These are phyloP conservation scores for Pseudogymnoascus sp. DNA, from an alignment of 2,329 filamentous ascomycete species.

Conservation along the genomic window DNA sequence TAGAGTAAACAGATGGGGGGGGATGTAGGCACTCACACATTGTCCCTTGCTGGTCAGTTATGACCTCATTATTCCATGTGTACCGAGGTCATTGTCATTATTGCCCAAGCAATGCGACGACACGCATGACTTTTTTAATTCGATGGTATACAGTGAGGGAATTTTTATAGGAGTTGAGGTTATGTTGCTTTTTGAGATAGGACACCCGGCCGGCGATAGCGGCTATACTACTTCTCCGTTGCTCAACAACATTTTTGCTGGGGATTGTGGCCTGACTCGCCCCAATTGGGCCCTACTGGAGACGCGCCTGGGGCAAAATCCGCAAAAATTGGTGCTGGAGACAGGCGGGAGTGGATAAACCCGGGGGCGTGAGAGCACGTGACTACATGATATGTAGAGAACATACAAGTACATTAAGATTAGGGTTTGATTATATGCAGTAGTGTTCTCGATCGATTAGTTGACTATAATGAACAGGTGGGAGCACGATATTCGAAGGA, in stretches of 20 bases:
- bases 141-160: not conserved
- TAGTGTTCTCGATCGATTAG: not conserved
- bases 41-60: not conserved
- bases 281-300: not conserved
- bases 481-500: not conserved
- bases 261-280: not conserved
- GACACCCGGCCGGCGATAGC: constrained; percentile 3
- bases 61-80: constrained; percentile 5
- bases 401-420: not conserved
- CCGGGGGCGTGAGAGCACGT: not conserved
- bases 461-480: not conserved
- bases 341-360: not conserved
- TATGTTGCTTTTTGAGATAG: not conserved
- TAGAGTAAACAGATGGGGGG: not conserved
- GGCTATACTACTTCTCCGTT: not conserved
- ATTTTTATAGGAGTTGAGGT: constrained; percentile 2
- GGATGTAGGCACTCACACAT: not conserved
- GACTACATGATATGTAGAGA: not conserved
- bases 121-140: not conserved
- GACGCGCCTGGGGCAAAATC: not conserved
- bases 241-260: not conserved
- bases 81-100: constrained; percentile 7
- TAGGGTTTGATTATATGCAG: not conserved
- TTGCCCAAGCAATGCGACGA: constrained; percentile 1
- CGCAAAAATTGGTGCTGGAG: not conserved